These are phyloP conservation scores for Halteria grandinella DNA, from an alignment of 73 alveolate species.

Conservation along the genomic window DNA sequence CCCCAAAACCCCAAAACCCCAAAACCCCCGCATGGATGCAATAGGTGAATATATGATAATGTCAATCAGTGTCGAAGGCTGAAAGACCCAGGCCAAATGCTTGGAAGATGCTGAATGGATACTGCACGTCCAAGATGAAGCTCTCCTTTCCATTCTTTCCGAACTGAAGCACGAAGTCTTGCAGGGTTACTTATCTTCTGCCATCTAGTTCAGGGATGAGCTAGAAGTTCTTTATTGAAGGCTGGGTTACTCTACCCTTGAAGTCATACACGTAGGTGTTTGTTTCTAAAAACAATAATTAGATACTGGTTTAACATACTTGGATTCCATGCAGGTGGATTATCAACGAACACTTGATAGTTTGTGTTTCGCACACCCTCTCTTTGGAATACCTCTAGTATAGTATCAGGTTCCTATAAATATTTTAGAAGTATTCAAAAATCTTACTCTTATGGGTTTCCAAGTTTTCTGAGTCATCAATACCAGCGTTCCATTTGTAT, in stretches of 20 bases:
- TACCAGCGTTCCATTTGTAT: slow-evolving; percentile 21
- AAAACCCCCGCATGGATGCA: too few species aligned
- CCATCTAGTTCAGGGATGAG: slow-evolving; percentile 68
- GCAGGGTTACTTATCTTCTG: slow-evolving; percentile 48
- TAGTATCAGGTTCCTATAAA: slow-evolving; percentile 30
- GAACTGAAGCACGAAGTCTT: slow-evolving; percentile 63
- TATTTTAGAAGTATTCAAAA: not conserved
- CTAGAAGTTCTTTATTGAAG: slow-evolving; percentile 86
- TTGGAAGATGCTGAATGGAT: slow-evolving; percentile 78
- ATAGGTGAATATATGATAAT: too few species aligned
- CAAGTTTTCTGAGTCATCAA: slow-evolving; percentile 32
- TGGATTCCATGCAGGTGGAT: slow-evolving; percentile 62
- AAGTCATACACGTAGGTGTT: slow-evolving; percentile 86
- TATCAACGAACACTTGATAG: slow-evolving; percentile 40
- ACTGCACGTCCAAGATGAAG: slow-evolving; percentile 77
- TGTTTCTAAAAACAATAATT: slow-evolving; percentile 20
- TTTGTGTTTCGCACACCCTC: slow-evolving; percentile 38
- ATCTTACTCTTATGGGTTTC: slow-evolving; percentile 21
- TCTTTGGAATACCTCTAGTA: slow-evolving; percentile 16
- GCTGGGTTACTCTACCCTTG: slow-evolving; percentile 85
- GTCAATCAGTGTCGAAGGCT: slow-evolving; percentile 48
- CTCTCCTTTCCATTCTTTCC: slow-evolving; percentile 80
- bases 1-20: too few species aligned
- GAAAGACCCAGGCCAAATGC: slow-evolving; percentile 70
- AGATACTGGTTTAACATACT: slow-evolving; percentile 5